These are phyloP conservation scores for Wakefieldia striispora DNA, from an alignment of 768 basidiomycete genomes.

Conservation along the genomic window DNA sequence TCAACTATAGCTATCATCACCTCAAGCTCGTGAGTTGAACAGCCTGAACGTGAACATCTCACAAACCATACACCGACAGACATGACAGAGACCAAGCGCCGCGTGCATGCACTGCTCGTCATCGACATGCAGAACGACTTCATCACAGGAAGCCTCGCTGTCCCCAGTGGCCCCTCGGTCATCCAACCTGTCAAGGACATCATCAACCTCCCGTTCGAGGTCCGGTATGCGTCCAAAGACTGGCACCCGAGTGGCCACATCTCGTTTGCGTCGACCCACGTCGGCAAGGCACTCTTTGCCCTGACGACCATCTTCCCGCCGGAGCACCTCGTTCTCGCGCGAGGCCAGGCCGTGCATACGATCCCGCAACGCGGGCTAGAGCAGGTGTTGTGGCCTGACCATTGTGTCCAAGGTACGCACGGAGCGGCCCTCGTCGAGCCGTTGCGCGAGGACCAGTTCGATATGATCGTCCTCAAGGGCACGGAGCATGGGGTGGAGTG, in stretches of 20 bases:
- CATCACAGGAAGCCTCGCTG: constrained; percentile 69
- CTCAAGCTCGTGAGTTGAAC: too few relatives aligned
- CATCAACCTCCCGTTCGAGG: constrained; percentile 52
- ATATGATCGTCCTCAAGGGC: constrained; percentile 54
- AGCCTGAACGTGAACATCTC: too few relatives aligned
- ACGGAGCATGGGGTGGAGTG: constrained; percentile 60
- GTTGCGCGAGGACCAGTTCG: constrained; percentile 41
- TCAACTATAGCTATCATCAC: too few relatives aligned
- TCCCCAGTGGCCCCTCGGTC: constrained; percentile 57
- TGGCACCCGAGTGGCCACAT: constrained; percentile 62
- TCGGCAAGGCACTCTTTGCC: constrained; percentile 36
- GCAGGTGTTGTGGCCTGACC: constrained; percentile 79
- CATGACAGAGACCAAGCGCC: constrained; percentile 11
- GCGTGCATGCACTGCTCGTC: constrained; percentile 54
- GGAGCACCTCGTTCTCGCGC: constrained; percentile 30
- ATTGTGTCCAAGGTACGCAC: constrained; percentile 60
- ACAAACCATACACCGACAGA: constrained; percentile 2
- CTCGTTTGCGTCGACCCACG: constrained; percentile 64
- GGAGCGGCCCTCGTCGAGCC: constrained; percentile 63
- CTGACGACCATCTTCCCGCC: constrained; percentile 39
- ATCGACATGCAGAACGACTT: constrained; percentile 88
- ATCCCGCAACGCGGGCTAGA: constrained; percentile 29
- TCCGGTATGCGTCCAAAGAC: constrained; percentile 55
- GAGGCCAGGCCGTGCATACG: constrained; percentile 14
- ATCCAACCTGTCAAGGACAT: constrained; percentile 56